phyloP scores from a whole-genome alignment of 257 asterid species.

The Forsythia suspensa region DNA sequence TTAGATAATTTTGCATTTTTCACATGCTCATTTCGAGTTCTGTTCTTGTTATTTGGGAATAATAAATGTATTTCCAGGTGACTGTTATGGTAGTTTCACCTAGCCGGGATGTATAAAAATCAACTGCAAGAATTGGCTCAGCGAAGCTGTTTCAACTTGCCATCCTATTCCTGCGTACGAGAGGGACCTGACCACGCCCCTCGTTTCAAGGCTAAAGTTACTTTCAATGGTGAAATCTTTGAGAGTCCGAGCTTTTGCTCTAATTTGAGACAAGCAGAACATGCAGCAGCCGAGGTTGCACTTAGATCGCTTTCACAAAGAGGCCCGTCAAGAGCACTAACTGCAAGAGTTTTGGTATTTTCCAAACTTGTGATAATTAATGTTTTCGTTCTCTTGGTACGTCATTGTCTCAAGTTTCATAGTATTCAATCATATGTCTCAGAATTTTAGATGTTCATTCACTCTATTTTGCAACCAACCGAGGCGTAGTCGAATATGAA shows the following conservation, averaged over 20 bases:
- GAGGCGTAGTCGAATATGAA: too few relatives aligned
- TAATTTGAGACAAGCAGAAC: conserved; percentile 60
- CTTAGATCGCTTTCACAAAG: conserved; percentile 51
- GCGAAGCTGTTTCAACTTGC: conserved; percentile 54
- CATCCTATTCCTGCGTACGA: conserved; percentile 39
- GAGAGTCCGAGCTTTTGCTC: conserved; percentile 40
- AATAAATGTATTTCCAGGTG: not conserved
- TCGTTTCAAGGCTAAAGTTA: conserved; percentile 51
- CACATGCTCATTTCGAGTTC: not conserved
- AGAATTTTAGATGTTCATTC: not conserved
- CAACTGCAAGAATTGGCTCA: conserved; percentile 56
- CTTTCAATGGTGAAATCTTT: conserved; percentile 46
- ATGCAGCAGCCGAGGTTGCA: conserved; percentile 60
- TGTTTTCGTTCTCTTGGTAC: not conserved
- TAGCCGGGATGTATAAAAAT: conserved; percentile 43
- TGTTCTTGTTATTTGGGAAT: not conserved
- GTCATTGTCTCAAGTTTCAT: not conserved
- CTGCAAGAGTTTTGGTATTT: conserved; percentile 57
- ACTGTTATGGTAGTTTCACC: not conserved
- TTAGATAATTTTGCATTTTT: not conserved
- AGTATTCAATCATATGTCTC: not conserved
- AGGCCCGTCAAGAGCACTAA: conserved; percentile 49
- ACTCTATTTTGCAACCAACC: not conserved
- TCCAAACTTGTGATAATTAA: not conserved
- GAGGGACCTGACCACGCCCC: conserved; percentile 64